Conservation (phyloP, 2,329 filamentous ascomycete genomes). For the Paraphoma chrysanthemicola region DNA sequence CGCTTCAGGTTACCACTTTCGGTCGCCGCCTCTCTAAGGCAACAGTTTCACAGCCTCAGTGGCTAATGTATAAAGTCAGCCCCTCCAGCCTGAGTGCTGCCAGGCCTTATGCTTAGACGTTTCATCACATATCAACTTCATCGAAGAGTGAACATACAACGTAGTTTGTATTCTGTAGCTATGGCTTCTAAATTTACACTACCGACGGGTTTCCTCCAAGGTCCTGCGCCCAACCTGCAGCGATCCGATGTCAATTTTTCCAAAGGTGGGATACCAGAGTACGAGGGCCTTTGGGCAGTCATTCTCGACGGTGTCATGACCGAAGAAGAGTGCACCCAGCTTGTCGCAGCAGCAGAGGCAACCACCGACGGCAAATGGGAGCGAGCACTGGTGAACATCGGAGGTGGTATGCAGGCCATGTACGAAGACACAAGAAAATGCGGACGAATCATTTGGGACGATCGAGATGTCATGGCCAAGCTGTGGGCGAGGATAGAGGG, state of each 20-base stretch:
- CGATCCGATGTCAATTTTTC: conserved; percentile 63
- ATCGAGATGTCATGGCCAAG: conserved; percentile 65
- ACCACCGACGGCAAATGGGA: conserved; percentile 61
- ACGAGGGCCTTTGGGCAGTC: conserved; percentile 63
- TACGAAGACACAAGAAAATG: conserved; percentile 69
- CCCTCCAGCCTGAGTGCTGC: not conserved
- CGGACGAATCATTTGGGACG: conserved; percentile 80
- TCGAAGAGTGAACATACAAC: not conserved
- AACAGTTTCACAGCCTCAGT: conserved; percentile 16
- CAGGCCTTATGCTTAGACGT: not conserved
- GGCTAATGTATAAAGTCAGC: conserved; percentile 1
- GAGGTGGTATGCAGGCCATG: conserved; percentile 65
- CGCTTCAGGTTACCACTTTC: not conserved
- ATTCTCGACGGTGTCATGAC: conserved; percentile 70
- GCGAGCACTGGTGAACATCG: conserved; percentile 72
- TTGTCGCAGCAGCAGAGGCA: conserved; percentile 41
- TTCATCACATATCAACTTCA: not conserved
- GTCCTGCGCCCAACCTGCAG: conserved; percentile 55
- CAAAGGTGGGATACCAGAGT: conserved; percentile 56
- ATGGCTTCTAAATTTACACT: conserved; percentile 45
- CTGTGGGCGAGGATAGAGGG: conserved; percentile 66
- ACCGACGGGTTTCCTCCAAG: conserved; percentile 58
- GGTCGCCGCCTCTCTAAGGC: conserved; percentile 15
- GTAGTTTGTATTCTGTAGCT: conserved; percentile 5
- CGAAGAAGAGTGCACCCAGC: conserved; percentile 64